Conservation (phyloP, 2,329 filamentous ascomycete species). For the Aspergillus chevalieri region DNA sequence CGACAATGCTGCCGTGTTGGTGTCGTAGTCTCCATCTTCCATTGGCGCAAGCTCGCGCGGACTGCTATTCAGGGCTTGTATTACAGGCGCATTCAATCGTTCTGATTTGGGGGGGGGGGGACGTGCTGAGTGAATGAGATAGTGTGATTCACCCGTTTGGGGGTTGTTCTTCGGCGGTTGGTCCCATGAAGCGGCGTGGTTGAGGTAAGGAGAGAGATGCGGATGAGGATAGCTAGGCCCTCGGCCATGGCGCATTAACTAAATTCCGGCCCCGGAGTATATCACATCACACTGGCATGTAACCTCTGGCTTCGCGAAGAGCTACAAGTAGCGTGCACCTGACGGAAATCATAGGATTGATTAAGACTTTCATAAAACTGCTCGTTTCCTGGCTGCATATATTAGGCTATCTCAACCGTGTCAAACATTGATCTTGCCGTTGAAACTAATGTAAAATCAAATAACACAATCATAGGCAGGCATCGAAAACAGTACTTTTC, state of each 20-base stretch:
- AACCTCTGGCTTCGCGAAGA: too few species aligned
- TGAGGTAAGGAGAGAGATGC: not conserved
- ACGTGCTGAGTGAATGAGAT: not conserved
- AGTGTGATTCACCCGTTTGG: conserved; percentile 1
- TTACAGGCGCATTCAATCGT: conserved; percentile 14
- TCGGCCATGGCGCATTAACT: not conserved
- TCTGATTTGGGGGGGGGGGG: not conserved
- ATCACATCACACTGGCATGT: too few species aligned
- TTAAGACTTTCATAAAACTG: too few species aligned
- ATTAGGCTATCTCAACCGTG: too few species aligned
- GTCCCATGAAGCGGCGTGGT: not conserved
- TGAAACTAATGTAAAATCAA: too few species aligned
- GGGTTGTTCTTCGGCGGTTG: conserved; percentile 1
- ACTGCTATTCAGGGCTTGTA: conserved; percentile 6
- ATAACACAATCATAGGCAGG: too few species aligned
- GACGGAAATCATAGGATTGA: too few species aligned
- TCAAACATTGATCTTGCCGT: too few species aligned
- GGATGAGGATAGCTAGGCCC: not conserved
- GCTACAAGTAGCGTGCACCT: too few species aligned
- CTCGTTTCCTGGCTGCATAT: too few species aligned
- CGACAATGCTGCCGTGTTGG: conserved; percentile 21
- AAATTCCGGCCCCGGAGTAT: too few species aligned
- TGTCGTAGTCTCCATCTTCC: conserved; percentile 28
- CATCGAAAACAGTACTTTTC: too few species aligned
- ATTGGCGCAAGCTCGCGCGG: conserved; percentile 24